A percentile compares a stretch with the other conserved stretches of the same genome.
Evolutionary conservation across 177 flowering plant genomes (phyloP).

Genomic region (Vitis hybrid): DNA sequence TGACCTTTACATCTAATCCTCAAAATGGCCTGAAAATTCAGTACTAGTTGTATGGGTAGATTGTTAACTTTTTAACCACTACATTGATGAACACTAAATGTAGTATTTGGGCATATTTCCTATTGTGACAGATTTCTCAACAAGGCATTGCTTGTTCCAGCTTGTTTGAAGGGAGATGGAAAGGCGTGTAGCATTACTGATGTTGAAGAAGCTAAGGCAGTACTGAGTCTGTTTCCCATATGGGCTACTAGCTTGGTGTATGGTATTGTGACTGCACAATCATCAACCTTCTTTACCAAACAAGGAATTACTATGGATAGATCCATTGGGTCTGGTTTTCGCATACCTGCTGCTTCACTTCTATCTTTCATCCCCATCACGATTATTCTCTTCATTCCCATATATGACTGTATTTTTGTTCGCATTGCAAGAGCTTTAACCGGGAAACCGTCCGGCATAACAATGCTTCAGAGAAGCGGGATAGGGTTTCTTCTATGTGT

Average conservation of each 20-base stretch:
- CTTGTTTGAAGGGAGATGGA: conserved; percentile 6
- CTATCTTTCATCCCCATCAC: neutral
- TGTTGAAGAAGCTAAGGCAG: conserved; percentile 17
- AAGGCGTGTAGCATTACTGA: conserved; percentile 6
- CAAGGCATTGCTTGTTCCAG: conserved; percentile 13
- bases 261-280: conserved; percentile 14
- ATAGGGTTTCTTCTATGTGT: too few species aligned
- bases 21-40: too few species aligned
- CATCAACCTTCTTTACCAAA: conserved; percentile 20
- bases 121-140: conserved; percentile 15
- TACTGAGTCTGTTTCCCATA: conserved; percentile 16
- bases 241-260: conserved; percentile 10
- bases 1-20: too few species aligned
- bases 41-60: too few species aligned
- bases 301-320: conserved; percentile 22
- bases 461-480: too few species aligned
- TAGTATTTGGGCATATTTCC: too few species aligned
- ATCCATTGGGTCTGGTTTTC: neutral
- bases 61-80: too few species aligned
- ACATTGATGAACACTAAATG: too few species aligned
- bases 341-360: conserved; percentile 18
- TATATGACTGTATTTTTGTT: conserved; percentile 20
- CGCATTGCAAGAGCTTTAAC: conserved; percentile 16
- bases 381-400: conserved; percentile 10
- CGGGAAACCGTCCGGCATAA: conserved; percentile 16